Percentiles rank a stretch among this genome's conserved stretches.
Evolutionary conservation across 306 rosid genomes (phyloP).

Genomic region (Medicago arabica): DNA sequence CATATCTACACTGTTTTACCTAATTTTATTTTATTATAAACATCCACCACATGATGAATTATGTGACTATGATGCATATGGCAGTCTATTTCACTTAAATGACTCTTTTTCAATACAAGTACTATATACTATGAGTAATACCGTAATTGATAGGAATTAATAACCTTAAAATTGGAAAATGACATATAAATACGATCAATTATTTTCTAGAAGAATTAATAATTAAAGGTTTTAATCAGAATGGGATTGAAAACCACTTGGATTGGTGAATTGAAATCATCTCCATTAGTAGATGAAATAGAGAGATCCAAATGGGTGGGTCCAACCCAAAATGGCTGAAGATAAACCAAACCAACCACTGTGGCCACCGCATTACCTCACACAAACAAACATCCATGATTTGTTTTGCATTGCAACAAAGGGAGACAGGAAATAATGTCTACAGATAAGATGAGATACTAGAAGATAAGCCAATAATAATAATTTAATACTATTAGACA

Average conservation of each 20-base stretch:
- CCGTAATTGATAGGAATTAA: too few species aligned
- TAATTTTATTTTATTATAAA: too few species aligned
- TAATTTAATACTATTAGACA: neutral
- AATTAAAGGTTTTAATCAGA: neutral
- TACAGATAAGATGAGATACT: constrained; percentile 1
- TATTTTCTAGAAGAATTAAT: neutral
- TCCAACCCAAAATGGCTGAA: neutral
- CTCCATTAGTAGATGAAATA: neutral
- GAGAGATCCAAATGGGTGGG: neutral
- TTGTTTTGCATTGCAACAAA: neutral
- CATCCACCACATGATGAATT: too few species aligned
- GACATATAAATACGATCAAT: neutral
- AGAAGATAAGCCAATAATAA: neutral
- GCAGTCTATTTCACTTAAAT: too few species aligned
- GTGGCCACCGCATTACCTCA: neutral
- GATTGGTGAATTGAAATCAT: neutral
- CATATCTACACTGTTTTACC: too few species aligned
- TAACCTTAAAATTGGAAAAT: neutral
- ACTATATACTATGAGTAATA: too few species aligned
- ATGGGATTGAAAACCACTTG: neutral
- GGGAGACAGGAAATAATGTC: constrained; percentile 1
- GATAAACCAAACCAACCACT: neutral
- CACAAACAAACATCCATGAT: neutral
- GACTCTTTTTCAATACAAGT: too few species aligned
- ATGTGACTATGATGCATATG: too few species aligned